A percentile compares a stretch with the other conserved stretches of the same genome.
Evolutionary conservation across 164 flowering plant genomes (phyloP).

Genomic region (Tetracentron sinense): DNA sequence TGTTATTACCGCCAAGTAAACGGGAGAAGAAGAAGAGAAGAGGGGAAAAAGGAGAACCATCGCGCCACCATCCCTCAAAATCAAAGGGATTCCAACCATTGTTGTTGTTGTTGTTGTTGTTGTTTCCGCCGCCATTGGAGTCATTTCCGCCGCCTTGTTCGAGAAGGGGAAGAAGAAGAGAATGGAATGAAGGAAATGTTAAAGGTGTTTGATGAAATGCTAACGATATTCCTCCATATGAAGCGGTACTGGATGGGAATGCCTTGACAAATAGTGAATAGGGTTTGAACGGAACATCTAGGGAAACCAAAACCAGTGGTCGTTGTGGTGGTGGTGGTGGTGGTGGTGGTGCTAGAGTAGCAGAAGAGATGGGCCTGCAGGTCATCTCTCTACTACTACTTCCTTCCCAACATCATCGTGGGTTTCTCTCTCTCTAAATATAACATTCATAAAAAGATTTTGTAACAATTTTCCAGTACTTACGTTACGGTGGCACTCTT

Average conservation of each 20-base stretch:
- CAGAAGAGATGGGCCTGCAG: not conserved
- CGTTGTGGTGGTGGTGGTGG: not conserved
- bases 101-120: constrained; percentile 4
- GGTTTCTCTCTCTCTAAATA: too few relatives aligned
- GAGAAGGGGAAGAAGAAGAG: not conserved
- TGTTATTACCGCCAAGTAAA: not conserved
- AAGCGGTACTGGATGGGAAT: not conserved
- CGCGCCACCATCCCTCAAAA: constrained; percentile 7
- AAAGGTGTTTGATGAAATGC: too few relatives aligned
- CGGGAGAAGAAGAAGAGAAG: constrained; percentile 8
- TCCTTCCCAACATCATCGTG: too few relatives aligned
- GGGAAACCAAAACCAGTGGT: not conserved
- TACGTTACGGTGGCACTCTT: too few relatives aligned
- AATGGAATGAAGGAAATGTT: not conserved
- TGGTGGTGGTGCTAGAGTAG: not conserved
- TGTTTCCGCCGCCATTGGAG: not conserved
- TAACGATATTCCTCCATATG: too few relatives aligned
- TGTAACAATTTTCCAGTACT: too few relatives aligned
- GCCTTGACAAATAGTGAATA: not conserved
- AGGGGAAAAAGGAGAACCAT: constrained; percentile 2
- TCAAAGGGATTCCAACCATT: constrained; percentile 15
- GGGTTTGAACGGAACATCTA: not conserved
- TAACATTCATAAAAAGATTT: too few relatives aligned
- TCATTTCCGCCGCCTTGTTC: not conserved
- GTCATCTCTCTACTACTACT: not conserved